These are phyloP conservation scores for Trichoderma koningii DNA, from an alignment of 2,329 filamentous ascomycete species.

Conservation along the genomic window DNA sequence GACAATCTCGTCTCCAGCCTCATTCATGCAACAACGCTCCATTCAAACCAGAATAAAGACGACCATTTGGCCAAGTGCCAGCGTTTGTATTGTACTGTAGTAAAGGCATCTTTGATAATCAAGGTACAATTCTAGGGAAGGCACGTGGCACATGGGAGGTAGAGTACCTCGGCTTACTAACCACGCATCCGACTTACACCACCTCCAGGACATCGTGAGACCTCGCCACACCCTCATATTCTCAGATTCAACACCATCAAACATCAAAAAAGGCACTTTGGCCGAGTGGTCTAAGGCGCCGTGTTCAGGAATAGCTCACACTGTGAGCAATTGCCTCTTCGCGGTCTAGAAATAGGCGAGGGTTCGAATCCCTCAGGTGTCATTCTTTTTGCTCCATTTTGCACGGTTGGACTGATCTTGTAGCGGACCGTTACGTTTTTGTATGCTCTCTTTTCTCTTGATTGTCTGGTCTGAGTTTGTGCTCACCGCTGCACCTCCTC, in stretches of 20 bases:
- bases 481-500: too few relatives aligned
- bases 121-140: too few relatives aligned
- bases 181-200: neutral
- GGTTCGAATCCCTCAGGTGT: constrained; percentile 41
- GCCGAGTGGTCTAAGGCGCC: constrained; percentile 35
- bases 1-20: too few relatives aligned
- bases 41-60: too few relatives aligned
- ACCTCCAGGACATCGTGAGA: neutral
- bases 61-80: too few relatives aligned
- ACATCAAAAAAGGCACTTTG: constrained; percentile 32
- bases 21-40: too few relatives aligned
- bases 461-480: too few relatives aligned
- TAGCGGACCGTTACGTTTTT: neutral
- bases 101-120: too few relatives aligned
- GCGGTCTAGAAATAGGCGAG: constrained; percentile 39
- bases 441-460: too few relatives aligned
- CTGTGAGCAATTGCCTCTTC: constrained; percentile 11
- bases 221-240: too few relatives aligned
- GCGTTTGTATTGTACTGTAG: too few relatives aligned
- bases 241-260: neutral
- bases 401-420: neutral
- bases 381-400: constrained; percentile 25
- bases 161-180: neutral
- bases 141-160: too few relatives aligned
- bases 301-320: constrained; percentile 29